These are phyloP conservation scores for Colletotrichum coccodes DNA, from an alignment of 2,329 filamentous ascomycete species.

Conservation along the genomic window DNA sequence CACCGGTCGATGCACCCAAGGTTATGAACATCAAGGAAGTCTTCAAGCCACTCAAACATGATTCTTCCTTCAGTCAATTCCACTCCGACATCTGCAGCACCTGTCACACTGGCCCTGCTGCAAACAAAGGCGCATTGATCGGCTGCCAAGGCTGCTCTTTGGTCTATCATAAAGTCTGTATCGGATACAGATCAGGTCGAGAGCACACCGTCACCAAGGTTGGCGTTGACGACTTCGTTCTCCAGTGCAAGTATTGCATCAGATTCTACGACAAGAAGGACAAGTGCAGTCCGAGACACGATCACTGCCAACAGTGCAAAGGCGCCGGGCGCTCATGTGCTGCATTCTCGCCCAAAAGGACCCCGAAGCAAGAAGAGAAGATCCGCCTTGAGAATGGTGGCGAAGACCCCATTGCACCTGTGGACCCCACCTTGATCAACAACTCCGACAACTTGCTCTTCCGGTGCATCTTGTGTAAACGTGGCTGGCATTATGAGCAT, in stretches of 20 bases:
- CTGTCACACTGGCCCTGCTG: slow-evolving; percentile 67
- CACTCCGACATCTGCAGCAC: slow-evolving; percentile 80
- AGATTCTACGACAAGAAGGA: slow-evolving; percentile 77
- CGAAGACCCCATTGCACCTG: slow-evolving; percentile 76
- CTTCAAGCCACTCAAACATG: slow-evolving; percentile 71
- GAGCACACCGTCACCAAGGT: slow-evolving; percentile 95
- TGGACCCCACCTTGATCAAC: slow-evolving; percentile 75
- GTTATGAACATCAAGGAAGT: slow-evolving; percentile 76
- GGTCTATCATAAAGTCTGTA: slow-evolving; percentile 84
- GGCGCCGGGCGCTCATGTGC: slow-evolving; percentile 74
- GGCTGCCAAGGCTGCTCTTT: slow-evolving; percentile 92
- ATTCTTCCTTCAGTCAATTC: slow-evolving; percentile 73
- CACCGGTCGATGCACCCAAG: slow-evolving; percentile 57
- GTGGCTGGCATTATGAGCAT: slow-evolving; percentile 87
- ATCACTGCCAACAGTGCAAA: slow-evolving; percentile 77
- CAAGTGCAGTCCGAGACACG: slow-evolving; percentile 72
- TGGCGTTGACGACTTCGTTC: slow-evolving; percentile 78
- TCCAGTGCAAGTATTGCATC: slow-evolving; percentile 91
- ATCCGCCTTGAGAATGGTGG: slow-evolving; percentile 82
- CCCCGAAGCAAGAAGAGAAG: slow-evolving; percentile 84
- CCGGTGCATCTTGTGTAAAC: slow-evolving; percentile 80
- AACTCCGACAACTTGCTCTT: slow-evolving; percentile 83
- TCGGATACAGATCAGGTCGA: slow-evolving; percentile 77
- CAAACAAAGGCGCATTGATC: slow-evolving; percentile 76
- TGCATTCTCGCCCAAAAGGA: slow-evolving; percentile 79